Conservation (phyloP, 2,329 filamentous ascomycete species). For the Bipolaris cookei region DNA sequence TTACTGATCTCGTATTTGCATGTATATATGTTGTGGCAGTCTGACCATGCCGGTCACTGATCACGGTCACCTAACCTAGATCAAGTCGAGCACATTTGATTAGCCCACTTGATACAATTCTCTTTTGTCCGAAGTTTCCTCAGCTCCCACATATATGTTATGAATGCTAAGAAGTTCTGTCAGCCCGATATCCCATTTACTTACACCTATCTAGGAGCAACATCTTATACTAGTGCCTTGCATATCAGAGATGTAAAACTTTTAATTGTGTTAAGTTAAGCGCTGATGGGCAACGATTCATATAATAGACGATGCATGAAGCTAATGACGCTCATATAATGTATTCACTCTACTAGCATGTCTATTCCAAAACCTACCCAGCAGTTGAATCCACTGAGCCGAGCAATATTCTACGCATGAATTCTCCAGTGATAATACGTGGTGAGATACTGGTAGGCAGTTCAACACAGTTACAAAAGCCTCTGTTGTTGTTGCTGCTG, state of each 20-base stretch:
- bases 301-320: no score
- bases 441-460: neutral
- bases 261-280: no score
- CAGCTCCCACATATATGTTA: neutral
- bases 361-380: neutral
- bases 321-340: no score
- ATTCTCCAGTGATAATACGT: conserved; percentile 4
- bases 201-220: no score
- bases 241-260: no score
- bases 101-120: no score
- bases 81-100: no score
- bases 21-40: neutral
- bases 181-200: neutral
- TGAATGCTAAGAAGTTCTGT: neutral
- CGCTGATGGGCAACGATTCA: no score
- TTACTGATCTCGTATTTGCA: neutral
- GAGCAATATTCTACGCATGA: conserved; percentile 2
- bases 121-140: no score
- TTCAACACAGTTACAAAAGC: conserved; percentile 8
- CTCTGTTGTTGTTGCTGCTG: neutral
- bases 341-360: neutral
- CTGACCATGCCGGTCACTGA: no score
- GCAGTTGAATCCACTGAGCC: neutral
- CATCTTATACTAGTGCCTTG: no score
- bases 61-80: no score